A percentile compares a stretch with the other conserved stretches of the same genome.
Evolutionary conservation across 192 early-diverging fungal species (phyloP).

Genomic region (Backusella mclennaniae): DNA sequence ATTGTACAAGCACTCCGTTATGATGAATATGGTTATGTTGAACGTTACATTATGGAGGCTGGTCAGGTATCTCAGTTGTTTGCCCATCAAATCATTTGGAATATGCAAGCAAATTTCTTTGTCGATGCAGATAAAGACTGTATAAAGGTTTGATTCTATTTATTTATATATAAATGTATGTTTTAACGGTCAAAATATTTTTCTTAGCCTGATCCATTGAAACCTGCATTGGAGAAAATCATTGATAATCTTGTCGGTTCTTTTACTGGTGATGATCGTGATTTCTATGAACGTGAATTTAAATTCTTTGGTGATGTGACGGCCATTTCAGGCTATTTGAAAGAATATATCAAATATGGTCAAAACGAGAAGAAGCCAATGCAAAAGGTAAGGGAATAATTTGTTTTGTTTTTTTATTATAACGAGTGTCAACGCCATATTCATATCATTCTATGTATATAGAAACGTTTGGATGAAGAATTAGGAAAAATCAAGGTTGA

Average conservation of each 20-base stretch:
- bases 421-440: not conserved
- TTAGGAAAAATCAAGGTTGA: constrained; percentile 92
- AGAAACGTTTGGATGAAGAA: constrained; percentile 97
- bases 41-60: constrained; percentile 92
- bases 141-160: constrained; percentile 18
- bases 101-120: constrained; percentile 99
- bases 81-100: constrained; percentile 99
- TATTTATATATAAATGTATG: not conserved
- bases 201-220: constrained; percentile 74
- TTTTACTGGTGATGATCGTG: constrained; percentile 82
- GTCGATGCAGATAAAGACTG: constrained; percentile 57
- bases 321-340: constrained; percentile 95
- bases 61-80: constrained; percentile 94
- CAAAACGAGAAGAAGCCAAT: constrained; percentile 81
- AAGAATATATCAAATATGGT: constrained; percentile 88
- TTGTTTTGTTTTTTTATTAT: not conserved
- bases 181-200: not conserved
- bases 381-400: constrained; percentile 54
- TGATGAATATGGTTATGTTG: constrained; percentile 87
- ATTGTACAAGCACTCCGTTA: constrained; percentile 94
- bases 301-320: constrained; percentile 93
- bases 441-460: not conserved
- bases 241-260: constrained; percentile 75
- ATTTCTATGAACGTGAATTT: constrained; percentile 96
- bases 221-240: constrained; percentile 84